Percentiles rank a stretch among this genome's conserved stretches.
Evolutionary conservation across 2,329 filamentous ascomycete species (phyloP).

Genomic region (Talaromyces sp.): DNA sequence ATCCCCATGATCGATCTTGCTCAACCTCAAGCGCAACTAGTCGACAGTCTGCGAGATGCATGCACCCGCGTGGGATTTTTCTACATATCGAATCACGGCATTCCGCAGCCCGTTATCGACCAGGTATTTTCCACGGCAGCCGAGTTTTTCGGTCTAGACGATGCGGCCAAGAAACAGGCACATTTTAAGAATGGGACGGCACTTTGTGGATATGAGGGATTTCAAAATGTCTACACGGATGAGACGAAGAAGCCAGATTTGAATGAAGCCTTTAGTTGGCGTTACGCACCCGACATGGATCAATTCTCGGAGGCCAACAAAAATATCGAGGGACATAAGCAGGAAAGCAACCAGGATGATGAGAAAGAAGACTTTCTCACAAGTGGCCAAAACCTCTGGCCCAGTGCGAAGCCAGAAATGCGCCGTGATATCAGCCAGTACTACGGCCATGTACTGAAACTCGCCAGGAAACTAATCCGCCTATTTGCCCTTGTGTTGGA

Average conservation of each 20-base stretch:
- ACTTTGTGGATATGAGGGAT: constrained; percentile 7
- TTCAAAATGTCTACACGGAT: constrained; percentile 5
- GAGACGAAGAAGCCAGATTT: constrained; percentile 8
- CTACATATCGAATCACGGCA: constrained; percentile 25
- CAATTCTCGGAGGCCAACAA: neutral
- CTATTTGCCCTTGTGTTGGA: constrained; percentile 13
- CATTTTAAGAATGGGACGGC: constrained; percentile 2
- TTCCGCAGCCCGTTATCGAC: constrained; percentile 7
- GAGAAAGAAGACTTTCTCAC: neutral
- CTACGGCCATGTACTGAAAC: constrained; percentile 13
- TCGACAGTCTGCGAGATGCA: constrained; percentile 31
- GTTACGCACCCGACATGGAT: constrained; percentile 9
- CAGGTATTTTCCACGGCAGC: constrained; percentile 17
- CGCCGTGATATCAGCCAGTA: constrained; percentile 14
- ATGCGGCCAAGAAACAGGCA: constrained; percentile 10
- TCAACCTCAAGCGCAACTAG: constrained; percentile 35
- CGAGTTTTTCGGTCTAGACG: constrained; percentile 24
- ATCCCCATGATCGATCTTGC: constrained; percentile 42
- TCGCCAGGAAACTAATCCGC: constrained; percentile 14
- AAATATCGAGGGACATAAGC: neutral
- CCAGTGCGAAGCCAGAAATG: constrained; percentile 7
- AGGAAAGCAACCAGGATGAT: neutral
- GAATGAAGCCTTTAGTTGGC: constrained; percentile 15
- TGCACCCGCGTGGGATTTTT: constrained; percentile 43
- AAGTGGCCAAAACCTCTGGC: constrained; percentile 9